These are phyloP conservation scores for Arachis stenosperma DNA, from an alignment of 306 rosid genomes.

Conservation along the genomic window DNA sequence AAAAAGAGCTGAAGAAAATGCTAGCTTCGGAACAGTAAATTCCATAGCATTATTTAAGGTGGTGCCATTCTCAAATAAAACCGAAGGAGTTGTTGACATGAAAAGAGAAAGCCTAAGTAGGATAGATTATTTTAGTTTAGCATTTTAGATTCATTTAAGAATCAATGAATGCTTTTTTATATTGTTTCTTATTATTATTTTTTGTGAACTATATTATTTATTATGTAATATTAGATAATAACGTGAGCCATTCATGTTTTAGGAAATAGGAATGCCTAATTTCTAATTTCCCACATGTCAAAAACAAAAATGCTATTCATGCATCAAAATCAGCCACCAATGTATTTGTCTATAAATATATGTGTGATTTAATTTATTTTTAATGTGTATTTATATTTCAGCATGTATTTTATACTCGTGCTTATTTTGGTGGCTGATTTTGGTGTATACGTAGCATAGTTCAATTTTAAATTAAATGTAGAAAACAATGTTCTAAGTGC, in stretches of 20 bases:
- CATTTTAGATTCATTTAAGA: slow-evolving; percentile 25
- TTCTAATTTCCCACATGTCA: no score
- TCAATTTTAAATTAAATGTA: no score
- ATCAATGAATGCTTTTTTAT: neutral
- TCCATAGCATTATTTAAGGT: slow-evolving; percentile 24
- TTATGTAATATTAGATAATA: neutral
- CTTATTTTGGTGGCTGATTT: no score
- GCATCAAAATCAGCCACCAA: no score
- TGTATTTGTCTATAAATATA: no score
- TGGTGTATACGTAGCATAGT: no score
- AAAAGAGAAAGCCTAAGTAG: slow-evolving; percentile 5
- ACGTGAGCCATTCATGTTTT: neutral
- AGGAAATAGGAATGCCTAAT: neutral
- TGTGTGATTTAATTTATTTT: no score
- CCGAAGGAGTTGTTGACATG: slow-evolving; percentile 6
- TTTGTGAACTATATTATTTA: neutral
- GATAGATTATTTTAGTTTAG: neutral
- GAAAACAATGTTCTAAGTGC: no score
- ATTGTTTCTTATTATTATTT: neutral
- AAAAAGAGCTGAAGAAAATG: slow-evolving; percentile 79
- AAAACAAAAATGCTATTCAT: no score
- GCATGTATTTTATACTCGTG: no score
- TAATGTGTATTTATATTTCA: no score
- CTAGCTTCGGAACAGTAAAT: slow-evolving; percentile 51
- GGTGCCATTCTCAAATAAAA: slow-evolving; percentile 14